Evolutionary conservation across 352 stramenopile species (phyloP).

Genomic region (Pythium sp.): DNA sequence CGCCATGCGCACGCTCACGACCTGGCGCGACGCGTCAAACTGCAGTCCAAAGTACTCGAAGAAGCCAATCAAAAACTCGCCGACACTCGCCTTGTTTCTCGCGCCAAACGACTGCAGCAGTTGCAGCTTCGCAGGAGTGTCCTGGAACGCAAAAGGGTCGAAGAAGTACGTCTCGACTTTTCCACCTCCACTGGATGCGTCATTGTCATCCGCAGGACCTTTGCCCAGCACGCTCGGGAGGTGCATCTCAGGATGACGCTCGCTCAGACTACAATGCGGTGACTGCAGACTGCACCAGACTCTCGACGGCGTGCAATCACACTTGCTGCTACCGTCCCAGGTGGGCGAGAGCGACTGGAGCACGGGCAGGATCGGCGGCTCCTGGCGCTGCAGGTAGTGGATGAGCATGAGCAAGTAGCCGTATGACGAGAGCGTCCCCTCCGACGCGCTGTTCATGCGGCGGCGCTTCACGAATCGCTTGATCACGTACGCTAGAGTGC

Average conservation of each 20-base stretch:
- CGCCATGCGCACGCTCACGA: conserved; percentile 71
- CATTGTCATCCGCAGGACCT: conserved; percentile 43
- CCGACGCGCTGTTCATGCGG: conserved; percentile 80
- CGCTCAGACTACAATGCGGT: conserved; percentile 34
- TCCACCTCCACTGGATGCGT: conserved; percentile 24
- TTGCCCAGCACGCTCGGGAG: conserved; percentile 55
- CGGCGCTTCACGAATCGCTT: conserved; percentile 83
- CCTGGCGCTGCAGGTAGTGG: conserved; percentile 75
- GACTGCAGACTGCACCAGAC: conserved; percentile 25
- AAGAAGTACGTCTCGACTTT: conserved; percentile 84
- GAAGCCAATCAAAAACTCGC: conserved; percentile 73
- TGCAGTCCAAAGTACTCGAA: conserved; percentile 68
- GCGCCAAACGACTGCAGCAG: conserved; percentile 37
- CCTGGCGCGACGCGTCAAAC: conserved; percentile 66
- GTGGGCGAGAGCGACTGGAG: conserved; percentile 57
- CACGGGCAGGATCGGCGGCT: conserved; percentile 70
- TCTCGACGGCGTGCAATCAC: conserved; percentile 24
- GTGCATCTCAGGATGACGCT: conserved; percentile 30
- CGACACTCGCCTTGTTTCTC: conserved; percentile 51
- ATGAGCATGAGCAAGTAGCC: conserved; percentile 85
- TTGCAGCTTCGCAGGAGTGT: conserved; percentile 44
- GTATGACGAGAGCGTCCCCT: conserved; percentile 83
- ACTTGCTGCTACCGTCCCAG: conserved; percentile 43
- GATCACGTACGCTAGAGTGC: conserved; percentile 73
- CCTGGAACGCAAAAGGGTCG: conserved; percentile 61